phyloP scores from a whole-genome alignment of 345 rosid genomes.

The Pelargonium nanum region DNA sequence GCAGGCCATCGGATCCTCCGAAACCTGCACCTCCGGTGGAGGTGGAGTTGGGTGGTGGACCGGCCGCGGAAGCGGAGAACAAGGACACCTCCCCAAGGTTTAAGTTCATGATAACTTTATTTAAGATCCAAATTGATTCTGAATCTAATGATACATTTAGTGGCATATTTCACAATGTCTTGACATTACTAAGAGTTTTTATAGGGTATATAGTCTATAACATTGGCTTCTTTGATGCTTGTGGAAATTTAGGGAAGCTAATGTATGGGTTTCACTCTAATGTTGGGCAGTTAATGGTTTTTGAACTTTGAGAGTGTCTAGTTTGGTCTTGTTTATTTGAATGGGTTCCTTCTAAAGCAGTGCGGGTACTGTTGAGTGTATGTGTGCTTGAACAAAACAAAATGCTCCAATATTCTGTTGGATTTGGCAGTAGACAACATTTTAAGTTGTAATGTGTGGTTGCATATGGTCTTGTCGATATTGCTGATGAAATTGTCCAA shows the following conservation, averaged over 20 bases:
- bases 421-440: background rate
- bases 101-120: background rate
- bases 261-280: background rate
- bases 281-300: too few species aligned
- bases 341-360: too few species aligned
- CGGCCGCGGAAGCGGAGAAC: conserved; percentile 32
- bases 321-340: too few species aligned
- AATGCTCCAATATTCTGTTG: background rate
- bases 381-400: too few species aligned
- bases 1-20: conserved; percentile 32
- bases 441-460: background rate
- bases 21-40: conserved; percentile 22
- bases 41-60: conserved; percentile 17
- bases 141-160: background rate
- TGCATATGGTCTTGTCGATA: background rate
- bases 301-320: too few species aligned
- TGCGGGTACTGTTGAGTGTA: too few species aligned
- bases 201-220: too few species aligned
- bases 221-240: too few species aligned
- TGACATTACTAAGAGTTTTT: too few species aligned
- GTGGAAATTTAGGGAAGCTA: background rate
- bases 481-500: background rate
- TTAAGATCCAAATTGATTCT: background rate
- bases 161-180: too few species aligned
- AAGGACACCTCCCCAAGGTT: conserved; percentile 42